Evolutionary conservation across 1,284 basidiomycete species (phyloP).

Genomic region (Boletus nobilissimus): DNA sequence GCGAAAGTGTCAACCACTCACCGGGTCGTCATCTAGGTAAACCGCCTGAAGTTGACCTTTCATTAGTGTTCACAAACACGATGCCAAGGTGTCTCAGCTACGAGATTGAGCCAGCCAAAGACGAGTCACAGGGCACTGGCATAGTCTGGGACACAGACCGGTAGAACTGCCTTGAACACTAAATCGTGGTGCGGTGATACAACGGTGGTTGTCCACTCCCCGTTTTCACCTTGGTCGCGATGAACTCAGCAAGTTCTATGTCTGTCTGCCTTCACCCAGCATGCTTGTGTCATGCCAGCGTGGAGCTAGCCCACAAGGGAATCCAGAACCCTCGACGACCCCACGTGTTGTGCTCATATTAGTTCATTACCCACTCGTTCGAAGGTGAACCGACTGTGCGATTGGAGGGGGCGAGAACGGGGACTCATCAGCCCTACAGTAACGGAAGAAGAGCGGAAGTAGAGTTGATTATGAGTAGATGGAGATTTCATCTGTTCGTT

Average conservation of each 20-base stretch:
- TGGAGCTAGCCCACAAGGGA: too few relatives aligned
- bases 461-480: neutral
- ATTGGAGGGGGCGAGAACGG: slow-evolving; percentile 3
- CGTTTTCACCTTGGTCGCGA: too few relatives aligned
- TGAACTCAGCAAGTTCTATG: too few relatives aligned
- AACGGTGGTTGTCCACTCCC: too few relatives aligned
- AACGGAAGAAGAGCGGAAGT: neutral
- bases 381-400: neutral
- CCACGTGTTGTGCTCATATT: neutral
- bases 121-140: too few relatives aligned
- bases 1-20: neutral
- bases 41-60: neutral
- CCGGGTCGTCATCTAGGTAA: slow-evolving; percentile 14
- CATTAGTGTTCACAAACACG: slow-evolving; percentile 4
- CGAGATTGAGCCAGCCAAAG: too few relatives aligned
- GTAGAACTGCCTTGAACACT: too few relatives aligned
- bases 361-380: slow-evolving; percentile 3
- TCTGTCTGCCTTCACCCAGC: too few relatives aligned
- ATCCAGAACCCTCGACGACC: neutral
- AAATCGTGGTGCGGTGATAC: too few relatives aligned
- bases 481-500: slow-evolving; percentile 1
- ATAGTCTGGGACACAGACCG: too few relatives aligned
- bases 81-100: neutral
- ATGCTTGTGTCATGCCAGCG: too few relatives aligned
- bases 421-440: too few relatives aligned